Base-by-base conservation (phyloP, 371 early-diverging fungal species). In the Circinella minor region DNA sequence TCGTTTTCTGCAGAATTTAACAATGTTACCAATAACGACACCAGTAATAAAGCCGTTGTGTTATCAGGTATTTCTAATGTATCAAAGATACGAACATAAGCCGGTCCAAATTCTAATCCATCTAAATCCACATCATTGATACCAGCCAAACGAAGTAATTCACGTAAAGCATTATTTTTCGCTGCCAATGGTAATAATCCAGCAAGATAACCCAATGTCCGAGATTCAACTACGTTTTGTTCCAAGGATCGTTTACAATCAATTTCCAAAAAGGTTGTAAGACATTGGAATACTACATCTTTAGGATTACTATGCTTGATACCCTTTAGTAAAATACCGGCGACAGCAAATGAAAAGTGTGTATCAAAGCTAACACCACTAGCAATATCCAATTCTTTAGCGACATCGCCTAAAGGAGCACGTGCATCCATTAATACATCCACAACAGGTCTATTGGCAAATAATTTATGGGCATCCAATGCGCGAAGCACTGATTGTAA, bases 261-360 rank as follows among this genome's bases (percentile, higher is more conserved):
- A 55, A 95, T 88, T 68, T 91, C 91, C 9, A 96, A 80, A 60
- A 95, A 86, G 6, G 88, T 83, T 17, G 84, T 84, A 39, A 97
- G 74, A 36, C 93, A 90, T 17, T 87, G 82, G 48, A 86, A 87
- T 0, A 96, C 91, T 14, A 86, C 81, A 13, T 89, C 88, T 65
- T 92, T 92, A 43, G 93, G 91, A 34, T 86, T 78, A 20, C 90
- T 88, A 66, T 93, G 88, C 72, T 92, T 90, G 65, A 96, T 70
- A 10, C 97, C 98, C 73, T 91, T 93, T 55, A 96, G 75, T 48
- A 97, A 74, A 9, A 90, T 87, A 38, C 90, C 89, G 0, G 95
- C 89, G 37, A 96, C 81, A 17, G 96, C 94, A 72, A 95, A 94
- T 36, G 95, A 89, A 69, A 97, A 96, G 75, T 96, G 92, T 4